Percentiles rank a stretch among this genome's conserved stretches.
phyloP scores from a whole-genome alignment of 371 early-diverging fungal species.

The Mucor ambiguus region DNA sequence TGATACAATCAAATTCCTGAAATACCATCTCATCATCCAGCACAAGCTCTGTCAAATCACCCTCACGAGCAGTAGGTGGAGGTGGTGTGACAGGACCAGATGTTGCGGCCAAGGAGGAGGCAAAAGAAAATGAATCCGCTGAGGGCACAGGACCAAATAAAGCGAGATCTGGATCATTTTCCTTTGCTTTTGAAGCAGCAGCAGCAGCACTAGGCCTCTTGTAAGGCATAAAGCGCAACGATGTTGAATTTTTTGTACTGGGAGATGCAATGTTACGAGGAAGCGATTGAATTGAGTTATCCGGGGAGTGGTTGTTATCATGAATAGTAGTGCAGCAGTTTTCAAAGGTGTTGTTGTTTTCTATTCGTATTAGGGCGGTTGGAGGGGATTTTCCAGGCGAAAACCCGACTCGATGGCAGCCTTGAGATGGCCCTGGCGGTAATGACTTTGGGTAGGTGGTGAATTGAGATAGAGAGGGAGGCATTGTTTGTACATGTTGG shows the following conservation, averaged over 20 bases:
- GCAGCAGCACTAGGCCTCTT: neutral
- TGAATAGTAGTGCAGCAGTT: slow-evolving; percentile 8
- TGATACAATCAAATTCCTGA: slow-evolving; percentile 20
- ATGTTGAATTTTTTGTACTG: neutral
- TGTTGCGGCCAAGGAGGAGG: neutral
- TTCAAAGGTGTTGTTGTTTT: neutral
- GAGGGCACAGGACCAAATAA: slow-evolving; percentile 17
- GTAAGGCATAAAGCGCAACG: slow-evolving; percentile 3
- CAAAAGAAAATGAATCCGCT: neutral
- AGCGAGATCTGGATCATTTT: slow-evolving; percentile 2
- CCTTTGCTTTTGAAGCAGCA: neutral
- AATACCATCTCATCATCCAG: slow-evolving; percentile 21
- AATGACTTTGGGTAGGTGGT: neutral
- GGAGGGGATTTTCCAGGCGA: slow-evolving; percentile 16
- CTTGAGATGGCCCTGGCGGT: slow-evolving; percentile 5
- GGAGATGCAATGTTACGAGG: slow-evolving; percentile 1
- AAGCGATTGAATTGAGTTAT: slow-evolving; percentile 6
- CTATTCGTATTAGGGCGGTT: slow-evolving; percentile 21
- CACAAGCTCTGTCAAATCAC: neutral
- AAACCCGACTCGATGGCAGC: slow-evolving; percentile 19
- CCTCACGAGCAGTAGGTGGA: neutral
- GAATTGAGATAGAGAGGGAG: neutral
- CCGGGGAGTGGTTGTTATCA: slow-evolving; percentile 18
- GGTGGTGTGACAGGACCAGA: neutral
- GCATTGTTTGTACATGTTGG: neutral